Percentiles rank a stretch among this genome's conserved stretches.
Conservation (phyloP, 768 basidiomycete genomes). For the Leccinum obscurum region DNA sequence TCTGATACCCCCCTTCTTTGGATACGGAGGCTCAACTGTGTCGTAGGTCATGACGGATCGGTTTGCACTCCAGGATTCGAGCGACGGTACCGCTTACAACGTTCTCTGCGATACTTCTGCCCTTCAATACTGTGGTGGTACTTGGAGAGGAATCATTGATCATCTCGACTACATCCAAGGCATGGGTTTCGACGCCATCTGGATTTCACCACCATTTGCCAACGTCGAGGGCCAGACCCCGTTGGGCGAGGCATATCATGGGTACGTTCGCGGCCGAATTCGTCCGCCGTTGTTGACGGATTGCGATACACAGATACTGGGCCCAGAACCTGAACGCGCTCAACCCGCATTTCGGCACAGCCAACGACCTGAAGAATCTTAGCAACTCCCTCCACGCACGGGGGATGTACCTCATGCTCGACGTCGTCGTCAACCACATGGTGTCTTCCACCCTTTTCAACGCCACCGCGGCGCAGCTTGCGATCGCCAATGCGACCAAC, state of each 20-base stretch:
- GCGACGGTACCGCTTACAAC: conserved; percentile 28
- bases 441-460: conserved; percentile 36
- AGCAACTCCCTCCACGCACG: conserved; percentile 47
- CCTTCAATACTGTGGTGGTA: conserved; percentile 58
- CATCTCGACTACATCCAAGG: conserved; percentile 63
- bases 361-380: conserved; percentile 50
- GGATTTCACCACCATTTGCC: conserved; percentile 56
- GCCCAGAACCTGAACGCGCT: conserved; percentile 45
- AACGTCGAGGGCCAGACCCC: conserved; percentile 50
- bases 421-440: conserved; percentile 65
- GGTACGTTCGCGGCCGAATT: conserved; percentile 29
- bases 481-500: conserved; percentile 16
- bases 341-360: conserved; percentile 54
- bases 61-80: conserved; percentile 51
- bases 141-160: conserved; percentile 50
- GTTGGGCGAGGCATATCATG: conserved; percentile 59
- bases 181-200: conserved; percentile 62
- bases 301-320: conserved; percentile 46
- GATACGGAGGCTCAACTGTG: neutral
- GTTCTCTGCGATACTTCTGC: conserved; percentile 45
- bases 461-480: conserved; percentile 25
- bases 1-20: neutral
- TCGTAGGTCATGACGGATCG: conserved; percentile 54
- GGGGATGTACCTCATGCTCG: conserved; percentile 62
- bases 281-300: neutral